These are phyloP conservation scores for Articulospora tetracladia DNA, from an alignment of 495 filamentous ascomycete species.

Conservation along the genomic window DNA sequence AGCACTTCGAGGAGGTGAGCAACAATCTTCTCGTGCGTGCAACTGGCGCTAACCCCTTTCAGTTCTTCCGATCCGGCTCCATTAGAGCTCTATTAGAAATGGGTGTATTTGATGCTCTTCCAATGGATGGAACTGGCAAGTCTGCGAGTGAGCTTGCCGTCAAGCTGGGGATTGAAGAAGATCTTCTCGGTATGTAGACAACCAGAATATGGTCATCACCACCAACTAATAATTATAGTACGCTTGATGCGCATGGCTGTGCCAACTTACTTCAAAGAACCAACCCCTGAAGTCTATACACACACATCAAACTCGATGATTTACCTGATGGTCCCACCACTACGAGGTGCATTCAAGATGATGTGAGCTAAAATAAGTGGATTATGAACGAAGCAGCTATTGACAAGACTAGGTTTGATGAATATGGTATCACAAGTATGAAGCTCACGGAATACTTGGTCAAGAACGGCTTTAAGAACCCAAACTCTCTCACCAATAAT, in stretches of 20 bases:
- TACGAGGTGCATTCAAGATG: slow-evolving; percentile 14
- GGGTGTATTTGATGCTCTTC: slow-evolving; percentile 13
- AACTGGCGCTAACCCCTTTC: neutral
- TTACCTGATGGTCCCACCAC: slow-evolving; percentile 12
- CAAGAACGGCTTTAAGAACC: slow-evolving; percentile 16
- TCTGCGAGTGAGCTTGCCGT: neutral
- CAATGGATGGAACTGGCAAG: slow-evolving; percentile 3
- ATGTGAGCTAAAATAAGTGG: slow-evolving; percentile 6
- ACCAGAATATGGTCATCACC: neutral
- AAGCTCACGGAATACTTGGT: slow-evolving; percentile 19
- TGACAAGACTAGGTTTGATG: slow-evolving; percentile 14
- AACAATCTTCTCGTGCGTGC: neutral
- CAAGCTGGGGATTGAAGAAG: slow-evolving; percentile 13
- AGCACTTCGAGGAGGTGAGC: slow-evolving; percentile 7
- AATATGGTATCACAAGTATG: slow-evolving; percentile 5
- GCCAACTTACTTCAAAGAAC: slow-evolving; percentile 8
- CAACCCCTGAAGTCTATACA: slow-evolving; percentile 15
- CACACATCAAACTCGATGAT: slow-evolving; percentile 26
- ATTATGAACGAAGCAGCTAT: neutral
- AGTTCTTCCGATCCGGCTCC: slow-evolving; percentile 1
- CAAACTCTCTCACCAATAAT: slow-evolving; percentile 16
- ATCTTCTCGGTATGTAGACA: slow-evolving; percentile 2
- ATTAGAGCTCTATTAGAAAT: slow-evolving; percentile 12
- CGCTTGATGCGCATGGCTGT: slow-evolving; percentile 15
- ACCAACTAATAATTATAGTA: slow-evolving; percentile 2